phyloP scores from a whole-genome alignment of 2,329 filamentous ascomycete genomes.

The Trichoderma simmonsii region DNA sequence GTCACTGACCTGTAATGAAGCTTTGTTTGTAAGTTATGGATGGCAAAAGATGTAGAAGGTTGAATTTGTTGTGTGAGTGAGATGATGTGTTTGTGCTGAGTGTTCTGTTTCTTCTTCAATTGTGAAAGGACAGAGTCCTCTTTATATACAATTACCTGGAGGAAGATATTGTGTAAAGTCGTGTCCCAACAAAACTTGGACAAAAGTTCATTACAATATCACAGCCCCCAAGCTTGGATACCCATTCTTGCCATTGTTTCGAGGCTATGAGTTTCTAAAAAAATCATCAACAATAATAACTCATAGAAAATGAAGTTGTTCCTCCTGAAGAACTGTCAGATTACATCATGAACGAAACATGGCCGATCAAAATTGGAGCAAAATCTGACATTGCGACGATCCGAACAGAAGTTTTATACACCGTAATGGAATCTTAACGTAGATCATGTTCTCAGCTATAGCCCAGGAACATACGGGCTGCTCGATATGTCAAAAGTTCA shows the following conservation, averaged over 20 bases:
- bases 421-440: neutral
- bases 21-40: neutral
- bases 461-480: neutral
- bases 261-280: neutral
- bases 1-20: neutral
- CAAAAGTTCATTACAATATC: neutral
- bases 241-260: neutral
- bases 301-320: neutral
- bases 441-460: neutral
- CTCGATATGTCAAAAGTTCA: neutral
- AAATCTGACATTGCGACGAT: neutral
- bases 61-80: neutral
- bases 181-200: neutral
- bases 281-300: neutral
- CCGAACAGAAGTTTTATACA: neutral
- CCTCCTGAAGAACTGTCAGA: neutral
- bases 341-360: neutral
- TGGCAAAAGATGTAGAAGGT: neutral
- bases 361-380: neutral
- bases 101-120: neutral
- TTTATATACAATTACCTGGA: neutral
- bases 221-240: neutral
- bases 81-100: neutral
- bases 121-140: neutral
- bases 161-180: neutral